These are phyloP conservation scores for Globisporangium ultimum DNA, from an alignment of 352 stramenopile species.

Conservation along the genomic window DNA sequence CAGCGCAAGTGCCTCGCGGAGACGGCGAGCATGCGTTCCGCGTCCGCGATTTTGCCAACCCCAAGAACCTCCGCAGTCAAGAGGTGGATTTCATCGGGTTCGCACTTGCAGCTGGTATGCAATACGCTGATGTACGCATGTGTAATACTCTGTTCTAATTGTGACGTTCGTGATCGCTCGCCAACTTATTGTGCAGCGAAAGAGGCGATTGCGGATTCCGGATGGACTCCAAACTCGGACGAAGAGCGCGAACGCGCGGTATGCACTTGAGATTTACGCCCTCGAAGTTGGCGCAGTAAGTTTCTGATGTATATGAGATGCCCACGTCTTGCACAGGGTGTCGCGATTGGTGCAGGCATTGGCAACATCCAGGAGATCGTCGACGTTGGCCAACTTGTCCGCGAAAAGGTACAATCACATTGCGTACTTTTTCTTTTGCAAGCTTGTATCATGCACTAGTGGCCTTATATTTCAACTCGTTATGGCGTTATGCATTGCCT, in stretches of 20 bases:
- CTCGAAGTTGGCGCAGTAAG: neutral
- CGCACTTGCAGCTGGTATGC: conserved; percentile 71
- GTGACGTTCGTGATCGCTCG: neutral
- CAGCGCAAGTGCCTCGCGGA: conserved; percentile 60
- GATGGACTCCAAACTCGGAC: conserved; percentile 59
- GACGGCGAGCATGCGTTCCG: conserved; percentile 50
- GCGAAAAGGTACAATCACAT: conserved; percentile 41
- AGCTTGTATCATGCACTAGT: neutral
- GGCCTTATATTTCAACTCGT: too few species aligned
- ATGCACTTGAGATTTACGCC: neutral
- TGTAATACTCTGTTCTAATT: too few species aligned
- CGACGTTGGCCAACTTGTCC: conserved; percentile 60
- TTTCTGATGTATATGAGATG: conserved; percentile 1
- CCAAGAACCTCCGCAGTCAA: conserved; percentile 63
- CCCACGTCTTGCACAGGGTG: conserved; percentile 34
- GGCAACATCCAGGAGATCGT: conserved; percentile 87
- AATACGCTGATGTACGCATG: neutral
- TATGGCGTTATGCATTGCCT: neutral
- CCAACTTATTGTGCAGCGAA: conserved; percentile 33
- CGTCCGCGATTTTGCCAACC: conserved; percentile 66
- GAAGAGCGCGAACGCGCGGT: conserved; percentile 67
- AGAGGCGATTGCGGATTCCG: conserved; percentile 78
- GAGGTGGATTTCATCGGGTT: conserved; percentile 87
- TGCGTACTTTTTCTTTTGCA: neutral
- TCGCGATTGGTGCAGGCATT: conserved; percentile 83